Percentiles rank a stretch among this genome's conserved stretches.
Evolutionary conservation across 2,329 filamentous ascomycete genomes (phyloP).

Genomic region (Monilinia polystroma): DNA sequence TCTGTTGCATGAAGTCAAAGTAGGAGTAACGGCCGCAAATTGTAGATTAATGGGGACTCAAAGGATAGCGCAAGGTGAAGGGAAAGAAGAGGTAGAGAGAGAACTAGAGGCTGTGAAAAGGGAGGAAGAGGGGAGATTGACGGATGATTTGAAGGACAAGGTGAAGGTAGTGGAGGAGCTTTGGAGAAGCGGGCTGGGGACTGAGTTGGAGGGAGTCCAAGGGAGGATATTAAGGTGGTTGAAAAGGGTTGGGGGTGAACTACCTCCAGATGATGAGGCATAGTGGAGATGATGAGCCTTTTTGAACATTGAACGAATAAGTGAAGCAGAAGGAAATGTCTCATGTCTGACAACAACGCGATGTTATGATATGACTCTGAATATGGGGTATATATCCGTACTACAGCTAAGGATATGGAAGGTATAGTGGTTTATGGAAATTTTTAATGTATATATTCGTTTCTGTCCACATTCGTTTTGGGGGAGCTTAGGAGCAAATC

Average conservation of each 20-base stretch:
- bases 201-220: constrained; percentile 70
- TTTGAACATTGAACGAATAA: background rate
- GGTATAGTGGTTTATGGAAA: too few species aligned
- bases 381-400: background rate
- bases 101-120: constrained; percentile 56
- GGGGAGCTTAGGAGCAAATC: constrained; percentile 12
- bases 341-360: background rate
- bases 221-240: constrained; percentile 59
- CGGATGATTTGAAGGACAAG: constrained; percentile 88
- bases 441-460: constrained; percentile 12
- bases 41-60: constrained; percentile 67
- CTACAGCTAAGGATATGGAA: background rate
- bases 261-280: constrained; percentile 62
- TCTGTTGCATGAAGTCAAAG: constrained; percentile 85
- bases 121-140: constrained; percentile 70
- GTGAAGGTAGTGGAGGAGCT: constrained; percentile 87
- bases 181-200: constrained; percentile 85
- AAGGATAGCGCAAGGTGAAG: constrained; percentile 44
- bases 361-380: background rate
- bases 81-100: constrained; percentile 43
- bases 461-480: constrained; percentile 6
- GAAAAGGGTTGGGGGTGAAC: constrained; percentile 71
- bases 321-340: background rate
- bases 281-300: background rate
- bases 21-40: constrained; percentile 69